Evolutionary conservation across 73 alveolate species (phyloP).

Genomic region (Paramecium tetraurelia): DNA sequence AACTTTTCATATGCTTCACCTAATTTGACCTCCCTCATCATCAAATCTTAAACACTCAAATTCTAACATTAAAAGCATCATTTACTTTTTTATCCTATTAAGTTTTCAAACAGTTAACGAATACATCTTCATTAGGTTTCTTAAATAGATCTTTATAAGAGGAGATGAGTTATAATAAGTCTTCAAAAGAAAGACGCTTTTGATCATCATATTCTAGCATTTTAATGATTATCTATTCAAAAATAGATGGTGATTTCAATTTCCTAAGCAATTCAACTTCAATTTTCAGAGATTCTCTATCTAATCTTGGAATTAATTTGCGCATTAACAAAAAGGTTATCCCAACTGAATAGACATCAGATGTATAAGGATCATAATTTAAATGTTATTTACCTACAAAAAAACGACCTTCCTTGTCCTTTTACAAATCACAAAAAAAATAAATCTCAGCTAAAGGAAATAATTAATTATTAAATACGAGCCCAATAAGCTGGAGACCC

Average conservation of each 20-base stretch:
- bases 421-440: not conserved
- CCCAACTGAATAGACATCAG: constrained; percentile 13
- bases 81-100: constrained; percentile 21
- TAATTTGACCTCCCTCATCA: constrained; percentile 27
- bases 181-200: not conserved
- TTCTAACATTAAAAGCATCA: not conserved
- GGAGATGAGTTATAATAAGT: not conserved
- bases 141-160: not conserved
- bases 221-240: not conserved
- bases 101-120: constrained; percentile 2
- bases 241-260: not conserved
- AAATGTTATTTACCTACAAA: constrained; percentile 29
- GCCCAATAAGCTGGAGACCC: constrained; percentile 50
- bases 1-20: constrained; percentile 24
- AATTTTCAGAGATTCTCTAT: not conserved
- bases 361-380: constrained; percentile 1
- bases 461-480: not conserved
- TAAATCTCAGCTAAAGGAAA: constrained; percentile 7
- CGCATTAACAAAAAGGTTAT: not conserved
- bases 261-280: not conserved
- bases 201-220: not conserved
- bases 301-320: not conserved
- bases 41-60: not conserved
- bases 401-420: not conserved
- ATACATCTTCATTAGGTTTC: constrained; percentile 44